Conservation (phyloP, 2,329 filamentous ascomycete genomes). For the Epichloe uncinata region DNA sequence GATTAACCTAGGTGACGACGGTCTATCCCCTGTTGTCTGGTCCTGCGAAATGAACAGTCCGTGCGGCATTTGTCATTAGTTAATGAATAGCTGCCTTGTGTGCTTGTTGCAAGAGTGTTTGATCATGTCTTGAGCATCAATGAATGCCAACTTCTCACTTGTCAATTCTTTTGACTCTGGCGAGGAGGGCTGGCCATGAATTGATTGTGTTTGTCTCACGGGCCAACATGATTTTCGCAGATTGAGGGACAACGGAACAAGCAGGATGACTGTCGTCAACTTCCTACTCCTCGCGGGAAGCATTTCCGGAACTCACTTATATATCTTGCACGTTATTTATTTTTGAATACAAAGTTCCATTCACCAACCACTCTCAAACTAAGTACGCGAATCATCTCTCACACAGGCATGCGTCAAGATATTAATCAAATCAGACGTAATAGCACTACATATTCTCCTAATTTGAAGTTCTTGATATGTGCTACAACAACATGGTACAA, state of each 20-base stretch:
- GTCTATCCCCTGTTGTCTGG: conserved; percentile 55
- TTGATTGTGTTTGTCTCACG: conserved; percentile 1
- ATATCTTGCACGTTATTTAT: background rate
- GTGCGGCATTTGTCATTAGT: background rate
- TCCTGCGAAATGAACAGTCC: conserved; percentile 29
- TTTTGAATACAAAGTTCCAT: conserved; percentile 1
- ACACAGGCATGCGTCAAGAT: too few species aligned
- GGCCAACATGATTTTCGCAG: conserved; percentile 21
- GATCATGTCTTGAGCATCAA: background rate
- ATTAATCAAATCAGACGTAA: too few species aligned
- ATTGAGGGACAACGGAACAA: conserved; percentile 49
- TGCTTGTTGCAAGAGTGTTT: background rate
- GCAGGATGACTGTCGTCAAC: conserved; percentile 46
- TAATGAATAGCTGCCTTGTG: background rate
- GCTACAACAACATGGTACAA: too few species aligned
- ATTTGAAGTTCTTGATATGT: too few species aligned
- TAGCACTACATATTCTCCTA: too few species aligned
- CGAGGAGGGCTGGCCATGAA: background rate
- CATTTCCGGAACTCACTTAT: conserved; percentile 6
- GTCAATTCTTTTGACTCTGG: background rate
- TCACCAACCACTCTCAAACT: background rate
- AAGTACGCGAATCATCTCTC: background rate
- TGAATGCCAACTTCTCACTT: background rate
- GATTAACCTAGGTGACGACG: conserved; percentile 45
- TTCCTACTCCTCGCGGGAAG: conserved; percentile 25